These are phyloP conservation scores for Phytophthora podocarpi DNA, from an alignment of 352 stramenopile genomes.

Conservation along the genomic window DNA sequence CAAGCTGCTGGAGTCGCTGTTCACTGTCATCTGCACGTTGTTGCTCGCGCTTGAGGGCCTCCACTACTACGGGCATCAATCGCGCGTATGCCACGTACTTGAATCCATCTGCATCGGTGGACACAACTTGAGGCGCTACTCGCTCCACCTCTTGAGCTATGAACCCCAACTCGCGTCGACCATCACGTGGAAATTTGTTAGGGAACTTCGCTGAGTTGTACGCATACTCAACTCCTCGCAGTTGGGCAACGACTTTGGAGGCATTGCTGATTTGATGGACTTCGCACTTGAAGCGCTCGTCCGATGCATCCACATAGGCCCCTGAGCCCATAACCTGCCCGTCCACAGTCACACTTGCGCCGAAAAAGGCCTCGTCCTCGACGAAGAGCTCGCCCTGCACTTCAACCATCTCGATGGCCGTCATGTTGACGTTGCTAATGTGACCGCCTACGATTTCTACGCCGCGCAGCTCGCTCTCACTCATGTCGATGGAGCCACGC, in stretches of 20 bases:
- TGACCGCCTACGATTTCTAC: conserved; percentile 80
- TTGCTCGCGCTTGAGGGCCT: conserved; percentile 69
- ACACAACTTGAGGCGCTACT: conserved; percentile 84
- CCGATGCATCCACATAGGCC: conserved; percentile 91
- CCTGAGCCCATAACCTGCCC: conserved; percentile 91
- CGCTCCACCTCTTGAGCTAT: conserved; percentile 88
- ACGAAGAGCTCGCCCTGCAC: conserved; percentile 86
- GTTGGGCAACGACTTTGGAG: conserved; percentile 45
- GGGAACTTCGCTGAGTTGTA: conserved; percentile 54
- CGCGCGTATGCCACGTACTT: conserved; percentile 90
- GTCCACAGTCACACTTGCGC: conserved; percentile 83
- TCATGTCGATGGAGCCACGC: conserved; percentile 80
- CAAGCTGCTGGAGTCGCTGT: conserved; percentile 15
- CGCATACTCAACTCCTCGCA: conserved; percentile 77
- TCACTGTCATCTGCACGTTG: conserved; percentile 22
- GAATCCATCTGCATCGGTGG: conserved; percentile 66
- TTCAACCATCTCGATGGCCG: conserved; percentile 66
- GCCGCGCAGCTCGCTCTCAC: conserved; percentile 62
- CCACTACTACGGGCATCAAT: conserved; percentile 79
- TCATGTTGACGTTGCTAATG: conserved; percentile 83
- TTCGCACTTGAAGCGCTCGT: conserved; percentile 87
- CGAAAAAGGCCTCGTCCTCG: conserved; percentile 82
- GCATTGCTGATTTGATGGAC: conserved; percentile 55
- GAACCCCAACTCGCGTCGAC: conserved; percentile 79
- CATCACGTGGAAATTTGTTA: conserved; percentile 37